Percentiles rank a stretch among this genome's conserved stretches.
phyloP scores from a whole-genome alignment of 2,329 filamentous ascomycete genomes.

The Fusarium buxicola region DNA sequence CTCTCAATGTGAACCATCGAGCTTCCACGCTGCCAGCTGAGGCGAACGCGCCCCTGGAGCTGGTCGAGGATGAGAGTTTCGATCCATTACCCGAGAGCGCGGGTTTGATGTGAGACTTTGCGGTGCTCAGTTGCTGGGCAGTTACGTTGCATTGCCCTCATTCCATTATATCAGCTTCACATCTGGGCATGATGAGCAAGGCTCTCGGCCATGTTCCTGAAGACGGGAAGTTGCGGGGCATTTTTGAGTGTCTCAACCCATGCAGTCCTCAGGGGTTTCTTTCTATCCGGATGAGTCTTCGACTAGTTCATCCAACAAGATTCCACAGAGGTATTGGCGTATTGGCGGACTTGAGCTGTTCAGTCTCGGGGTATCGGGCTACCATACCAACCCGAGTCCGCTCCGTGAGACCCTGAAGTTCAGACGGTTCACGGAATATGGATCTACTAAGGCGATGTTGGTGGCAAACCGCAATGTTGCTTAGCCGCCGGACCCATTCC shows the following conservation, averaged over 20 bases:
- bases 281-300: constrained; percentile 6
- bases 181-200: background rate
- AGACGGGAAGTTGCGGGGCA: background rate
- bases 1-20: constrained; percentile 43
- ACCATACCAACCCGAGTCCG: constrained; percentile 6
- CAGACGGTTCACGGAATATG: background rate
- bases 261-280: constrained; percentile 4
- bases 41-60: constrained; percentile 41
- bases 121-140: background rate
- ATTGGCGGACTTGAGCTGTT: constrained; percentile 9
- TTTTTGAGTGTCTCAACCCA: background rate
- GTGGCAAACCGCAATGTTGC: constrained; percentile 19
- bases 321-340: constrained; percentile 7
- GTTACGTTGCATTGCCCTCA: background rate
- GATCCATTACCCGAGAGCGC: constrained; percentile 29
- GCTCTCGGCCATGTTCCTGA: background rate
- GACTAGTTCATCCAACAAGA: background rate
- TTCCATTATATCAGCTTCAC: background rate
- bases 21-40: constrained; percentile 43
- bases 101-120: constrained; percentile 25
- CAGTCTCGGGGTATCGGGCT: constrained; percentile 5
- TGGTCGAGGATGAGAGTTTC: constrained; percentile 30
- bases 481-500: constrained; percentile 9
- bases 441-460: background rate
- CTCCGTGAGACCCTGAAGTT: constrained; percentile 10